These are phyloP conservation scores for Cymodocea nodosa DNA, from an alignment of 116 monocot genomes.

Conservation along the genomic window DNA sequence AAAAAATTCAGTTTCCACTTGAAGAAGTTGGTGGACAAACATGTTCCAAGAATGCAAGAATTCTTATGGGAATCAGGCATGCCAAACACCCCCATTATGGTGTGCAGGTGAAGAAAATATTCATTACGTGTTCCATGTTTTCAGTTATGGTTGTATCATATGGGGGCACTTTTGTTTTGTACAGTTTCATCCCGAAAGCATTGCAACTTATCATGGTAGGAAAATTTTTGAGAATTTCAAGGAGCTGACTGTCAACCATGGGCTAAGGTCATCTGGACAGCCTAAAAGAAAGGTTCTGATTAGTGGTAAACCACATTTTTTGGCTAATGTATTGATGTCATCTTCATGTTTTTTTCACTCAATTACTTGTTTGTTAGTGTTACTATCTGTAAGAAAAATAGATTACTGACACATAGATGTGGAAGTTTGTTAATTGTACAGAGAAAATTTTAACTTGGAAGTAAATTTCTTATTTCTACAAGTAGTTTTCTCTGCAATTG, in stretches of 20 bases:
- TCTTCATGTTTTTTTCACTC: background rate
- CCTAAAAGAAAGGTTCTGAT: slow-evolving; percentile 73
- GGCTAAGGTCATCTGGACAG: slow-evolving; percentile 26
- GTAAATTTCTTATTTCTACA: background rate
- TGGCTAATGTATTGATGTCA: background rate
- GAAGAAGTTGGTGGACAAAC: background rate
- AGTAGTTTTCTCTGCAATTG: background rate
- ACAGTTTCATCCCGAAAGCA: slow-evolving; percentile 91
- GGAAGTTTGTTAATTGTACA: background rate
- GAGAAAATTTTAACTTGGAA: too few relatives aligned
- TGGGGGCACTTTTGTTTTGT: slow-evolving; percentile 1
- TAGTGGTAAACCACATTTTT: slow-evolving; percentile 59
- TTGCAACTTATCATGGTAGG: slow-evolving; percentile 68
- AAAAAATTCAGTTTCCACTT: slow-evolving; percentile 7
- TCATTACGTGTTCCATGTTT: background rate
- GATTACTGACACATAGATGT: too few relatives aligned
- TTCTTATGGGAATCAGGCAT: slow-evolving; percentile 75
- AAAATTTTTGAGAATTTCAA: slow-evolving; percentile 80
- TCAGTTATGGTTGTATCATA: background rate
- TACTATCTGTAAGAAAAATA: background rate
- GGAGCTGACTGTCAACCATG: slow-evolving; percentile 43
- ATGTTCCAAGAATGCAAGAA: slow-evolving; percentile 9
- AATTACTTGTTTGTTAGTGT: background rate
- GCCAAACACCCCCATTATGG: slow-evolving; percentile 66
- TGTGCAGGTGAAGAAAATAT: slow-evolving; percentile 37